Percentiles rank a stretch among this genome's conserved stretches.
Conservation (phyloP, 108 stramenopile species). For the Pseudonitzschia multiseries region DNA sequence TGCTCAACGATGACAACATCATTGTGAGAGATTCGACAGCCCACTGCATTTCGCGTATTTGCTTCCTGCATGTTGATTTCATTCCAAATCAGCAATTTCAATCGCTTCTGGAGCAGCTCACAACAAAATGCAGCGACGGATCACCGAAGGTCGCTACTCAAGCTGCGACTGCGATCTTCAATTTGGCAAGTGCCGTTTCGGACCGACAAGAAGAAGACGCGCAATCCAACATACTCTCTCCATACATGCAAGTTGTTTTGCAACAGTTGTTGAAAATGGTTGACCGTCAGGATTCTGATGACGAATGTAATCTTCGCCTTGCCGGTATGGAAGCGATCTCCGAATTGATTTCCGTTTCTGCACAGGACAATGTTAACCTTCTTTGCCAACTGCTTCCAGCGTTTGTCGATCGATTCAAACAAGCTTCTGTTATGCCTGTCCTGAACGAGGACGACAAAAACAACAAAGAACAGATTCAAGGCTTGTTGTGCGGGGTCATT, state of each 20-base stretch:
- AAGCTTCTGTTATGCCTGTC: constrained; percentile 67
- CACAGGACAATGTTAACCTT: constrained; percentile 69
- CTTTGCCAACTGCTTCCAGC: constrained; percentile 73
- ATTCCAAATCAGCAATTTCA: constrained; percentile 82
- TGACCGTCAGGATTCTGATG: constrained; percentile 68
- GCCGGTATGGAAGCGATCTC: constrained; percentile 87
- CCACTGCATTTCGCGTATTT: constrained; percentile 90
- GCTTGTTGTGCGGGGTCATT: constrained; percentile 81
- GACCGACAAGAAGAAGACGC: constrained; percentile 53
- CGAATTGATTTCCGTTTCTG: constrained; percentile 81
- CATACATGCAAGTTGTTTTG: constrained; percentile 73
- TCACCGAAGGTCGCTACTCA: constrained; percentile 81
- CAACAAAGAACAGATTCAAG: constrained; percentile 81
- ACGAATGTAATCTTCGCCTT: constrained; percentile 75
- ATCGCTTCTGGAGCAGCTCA: constrained; percentile 73
- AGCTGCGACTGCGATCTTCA: constrained; percentile 91
- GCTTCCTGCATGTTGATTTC: constrained; percentile 79
- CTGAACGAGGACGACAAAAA: constrained; percentile 88
- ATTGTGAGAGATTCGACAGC: constrained; percentile 91
- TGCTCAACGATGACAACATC: constrained; percentile 72
- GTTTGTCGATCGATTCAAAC: constrained; percentile 74
- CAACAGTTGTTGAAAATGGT: constrained; percentile 77
- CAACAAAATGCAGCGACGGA: constrained; percentile 62
- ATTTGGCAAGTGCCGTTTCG: constrained; percentile 81
- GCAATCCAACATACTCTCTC: constrained; percentile 78